Evolutionary conservation across 2,329 filamentous ascomycete genomes (phyloP), one percentile per base, ranked within the genome.

Genomic region (Talaromyces verruculosus): DNA sequence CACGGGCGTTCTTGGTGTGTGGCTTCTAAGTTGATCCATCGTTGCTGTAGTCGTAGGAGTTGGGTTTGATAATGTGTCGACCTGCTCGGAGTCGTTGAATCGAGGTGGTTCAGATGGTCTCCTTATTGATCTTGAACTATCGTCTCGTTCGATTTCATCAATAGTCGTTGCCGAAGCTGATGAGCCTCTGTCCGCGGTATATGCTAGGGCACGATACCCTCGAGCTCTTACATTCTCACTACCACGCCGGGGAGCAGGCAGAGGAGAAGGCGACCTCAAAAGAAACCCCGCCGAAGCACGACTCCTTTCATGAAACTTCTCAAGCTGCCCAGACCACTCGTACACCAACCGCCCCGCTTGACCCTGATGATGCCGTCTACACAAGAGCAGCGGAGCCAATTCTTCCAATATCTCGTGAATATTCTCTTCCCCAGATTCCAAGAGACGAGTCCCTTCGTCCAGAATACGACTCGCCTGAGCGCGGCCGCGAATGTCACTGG

Each of bases 311-410:
- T 63, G 33, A 13, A 66, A 63, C n/a, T 61, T 55, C 25, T 60
- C 53, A 3, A 67, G 61, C 35, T 63, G 45, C 3, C 19, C 11
- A 25, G 43, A 22, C 61, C 61, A 67, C 13, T 64, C 33, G 0
- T 39, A 13, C 2, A 53, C 61, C 28, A 64, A 17, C 2, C 19
- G 13, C 10, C 19, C n/a, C n/a, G 71, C 71, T 49, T 72, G 71
- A 7, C 35, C 19, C 39, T 73, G 70, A 53, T 73, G 72, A 2
- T 49, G 67, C 1, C 53, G 37, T 25, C 11, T 69, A 60, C 73
- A 74, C 33, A 75, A 51, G 8, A 71, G 69, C 37, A 68, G 37
- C 28, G 71, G 70, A n/a, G 72, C 72, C 7, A 75, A 33, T 15
- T 71, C 53, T 39, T 70, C 55, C 0, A 74, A 63, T 13, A 71